Base-by-base conservation (phyloP, 305 asterid species). In the Solanum hybrid region DNA sequence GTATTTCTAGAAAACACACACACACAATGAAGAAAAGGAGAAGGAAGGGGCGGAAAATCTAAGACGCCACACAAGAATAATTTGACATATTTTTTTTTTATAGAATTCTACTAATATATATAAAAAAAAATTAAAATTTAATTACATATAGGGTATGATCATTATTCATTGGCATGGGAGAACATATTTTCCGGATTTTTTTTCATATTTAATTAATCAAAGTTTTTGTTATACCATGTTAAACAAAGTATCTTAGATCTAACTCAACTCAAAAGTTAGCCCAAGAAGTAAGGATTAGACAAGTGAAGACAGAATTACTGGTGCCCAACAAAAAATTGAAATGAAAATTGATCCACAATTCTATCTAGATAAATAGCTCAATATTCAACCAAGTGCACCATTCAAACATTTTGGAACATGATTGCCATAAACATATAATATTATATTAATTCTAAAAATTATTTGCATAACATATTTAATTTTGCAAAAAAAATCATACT, bases 241-340 rank as follows among this genome's bases (percentile, higher is more conserved):
- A 12, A 24, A 4, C 1, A 70, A 70, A 24, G 17, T 0, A 72
- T 72, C 2, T 26, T 72, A 4, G 2, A 72, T 7, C 5, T 13
- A 27, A 29, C 24, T 76, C 38, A 76, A 29, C 13, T 76, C 24
- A 76, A 31, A 76, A 75, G 10, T 14, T 27, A 14, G 22, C 3
- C 1, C 2, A 75, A 73, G 5, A 73, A 3, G 4, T 13, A 0
- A 75, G n/a, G 0, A 31, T 31, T 76, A 2, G 6, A 0, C 0
- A 13, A 27, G 34, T 27, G 22, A 6, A 73, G 5, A 12, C 20
- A 1, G 0, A 26, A 6, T 2, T 73, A 73, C 20, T 12, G 36
- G 3, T 73, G 20, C 5, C 17, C 5, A 7, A 26, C 33, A 26
- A 27, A 73, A 72, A 72, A 72, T 72, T 26, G 4, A 72, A 26